A percentile compares a stretch with the other conserved stretches of the same genome.
Conservation (phyloP, 768 basidiomycete genomes). For the Suillus ampliporus region DNA sequence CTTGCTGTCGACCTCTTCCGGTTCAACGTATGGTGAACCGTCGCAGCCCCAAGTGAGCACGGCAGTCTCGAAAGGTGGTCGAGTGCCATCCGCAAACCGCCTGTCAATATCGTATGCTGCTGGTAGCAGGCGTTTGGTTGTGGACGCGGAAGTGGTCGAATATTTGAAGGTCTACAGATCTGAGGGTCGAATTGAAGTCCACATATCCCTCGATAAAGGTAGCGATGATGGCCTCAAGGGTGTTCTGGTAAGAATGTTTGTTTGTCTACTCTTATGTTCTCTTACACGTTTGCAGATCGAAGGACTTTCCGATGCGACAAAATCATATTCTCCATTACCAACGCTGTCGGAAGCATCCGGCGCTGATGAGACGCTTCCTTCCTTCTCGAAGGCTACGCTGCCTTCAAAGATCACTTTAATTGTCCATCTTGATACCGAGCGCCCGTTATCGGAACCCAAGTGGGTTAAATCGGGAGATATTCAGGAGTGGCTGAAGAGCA, state of each 20-base stretch:
- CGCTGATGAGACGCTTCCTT: conserved; percentile 71
- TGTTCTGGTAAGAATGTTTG: conserved; percentile 61
- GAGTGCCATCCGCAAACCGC: conserved; percentile 75
- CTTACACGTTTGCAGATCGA: conserved; percentile 61
- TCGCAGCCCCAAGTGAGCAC: conserved; percentile 37
- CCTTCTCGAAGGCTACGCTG: conserved; percentile 60
- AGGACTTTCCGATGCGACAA: conserved; percentile 70
- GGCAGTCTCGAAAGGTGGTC: conserved; percentile 40
- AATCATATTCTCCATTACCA: conserved; percentile 69
- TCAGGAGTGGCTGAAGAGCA: conserved; percentile 90
- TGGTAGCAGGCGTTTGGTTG: conserved; percentile 82
- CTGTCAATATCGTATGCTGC: conserved; percentile 96
- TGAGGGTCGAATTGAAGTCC: conserved; percentile 87
- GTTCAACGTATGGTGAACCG: conserved; percentile 52
- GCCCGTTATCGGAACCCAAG: conserved; percentile 92
- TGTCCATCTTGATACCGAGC: conserved; percentile 83
- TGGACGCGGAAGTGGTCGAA: conserved; percentile 89
- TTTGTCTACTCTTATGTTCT: conserved; percentile 12
- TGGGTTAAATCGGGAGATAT: conserved; percentile 97
- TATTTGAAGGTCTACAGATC: conserved; percentile 78
- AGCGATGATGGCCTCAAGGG: conserved; percentile 68
- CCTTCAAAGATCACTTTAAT: conserved; percentile 67
- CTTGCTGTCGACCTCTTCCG: conserved; percentile 38
- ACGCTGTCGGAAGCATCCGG: conserved; percentile 47
- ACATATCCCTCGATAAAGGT: conserved; percentile 62